Conservation (phyloP, 1,284 basidiomycete genomes). For the Sphaerobolus stellatus region DNA sequence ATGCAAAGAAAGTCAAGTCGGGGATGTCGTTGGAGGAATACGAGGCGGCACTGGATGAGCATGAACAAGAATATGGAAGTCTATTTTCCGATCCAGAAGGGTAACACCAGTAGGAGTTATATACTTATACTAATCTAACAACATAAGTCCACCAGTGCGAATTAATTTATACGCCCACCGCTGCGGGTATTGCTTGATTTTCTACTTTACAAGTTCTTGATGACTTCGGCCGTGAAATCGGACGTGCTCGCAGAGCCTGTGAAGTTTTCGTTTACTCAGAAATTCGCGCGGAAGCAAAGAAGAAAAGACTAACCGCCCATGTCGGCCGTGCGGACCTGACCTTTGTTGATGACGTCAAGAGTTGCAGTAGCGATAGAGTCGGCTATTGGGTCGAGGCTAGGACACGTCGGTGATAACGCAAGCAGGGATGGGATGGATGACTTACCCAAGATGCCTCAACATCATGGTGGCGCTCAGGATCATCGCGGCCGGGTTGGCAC, state of each 20-base stretch:
- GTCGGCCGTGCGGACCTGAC: conserved; percentile 91
- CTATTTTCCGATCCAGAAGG: conserved; percentile 18
- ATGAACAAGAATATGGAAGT: conserved; percentile 13
- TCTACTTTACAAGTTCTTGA: conserved; percentile 66
- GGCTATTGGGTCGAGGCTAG: conserved; percentile 87
- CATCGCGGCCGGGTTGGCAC: conserved; percentile 98
- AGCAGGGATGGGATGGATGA: conserved; percentile 13
- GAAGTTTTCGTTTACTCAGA: conserved; percentile 2
- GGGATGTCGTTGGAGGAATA: conserved; percentile 48
- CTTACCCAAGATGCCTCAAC: conserved; percentile 92
- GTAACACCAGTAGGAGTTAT: conserved; percentile 2
- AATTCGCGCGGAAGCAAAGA: conserved; percentile 13
- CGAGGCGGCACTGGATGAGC: conserved; percentile 49
- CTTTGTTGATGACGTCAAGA: conserved; percentile 90
- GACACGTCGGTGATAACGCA: not conserved
- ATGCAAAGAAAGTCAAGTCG: conserved; percentile 39
- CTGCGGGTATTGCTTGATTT: no score
- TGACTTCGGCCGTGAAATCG: conserved; percentile 89
- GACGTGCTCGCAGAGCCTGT: conserved; percentile 84
- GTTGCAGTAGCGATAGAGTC: conserved; percentile 93
- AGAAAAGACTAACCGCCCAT: conserved; percentile 76
- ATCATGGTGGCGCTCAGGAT: conserved; percentile 98
- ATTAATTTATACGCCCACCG: no score
- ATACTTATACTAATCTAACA: conserved; percentile 1
- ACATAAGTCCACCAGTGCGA: no score